Conservation (phyloP, 805 yeast genomes). For the Myxozyma mucilagina region DNA sequence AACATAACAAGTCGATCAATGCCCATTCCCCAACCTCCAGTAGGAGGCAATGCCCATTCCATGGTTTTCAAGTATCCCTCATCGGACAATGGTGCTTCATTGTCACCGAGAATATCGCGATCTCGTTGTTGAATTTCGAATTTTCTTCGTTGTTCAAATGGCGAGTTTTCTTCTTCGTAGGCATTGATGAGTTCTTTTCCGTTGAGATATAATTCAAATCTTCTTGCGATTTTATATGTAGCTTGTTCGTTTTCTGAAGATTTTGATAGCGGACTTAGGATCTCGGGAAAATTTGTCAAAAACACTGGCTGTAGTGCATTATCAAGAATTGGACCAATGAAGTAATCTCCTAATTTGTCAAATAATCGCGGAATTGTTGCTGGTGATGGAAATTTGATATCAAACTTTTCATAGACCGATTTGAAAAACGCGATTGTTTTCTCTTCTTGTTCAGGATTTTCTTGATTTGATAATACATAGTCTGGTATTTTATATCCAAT, state of each 20-base stretch:
- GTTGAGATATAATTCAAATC: slow-evolving; percentile 82
- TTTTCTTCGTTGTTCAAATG: slow-evolving; percentile 65
- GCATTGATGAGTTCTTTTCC: slow-evolving; percentile 88
- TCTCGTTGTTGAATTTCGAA: slow-evolving; percentile 59
- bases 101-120: slow-evolving; percentile 52
- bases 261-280: slow-evolving; percentile 86
- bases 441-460: slow-evolving; percentile 29
- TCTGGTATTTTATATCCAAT: slow-evolving; percentile 55
- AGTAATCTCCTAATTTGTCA: slow-evolving; percentile 61
- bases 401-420: slow-evolving; percentile 45
- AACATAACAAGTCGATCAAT: slow-evolving; percentile 86
- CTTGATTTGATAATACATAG: slow-evolving; percentile 38
- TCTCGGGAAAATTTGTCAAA: slow-evolving; percentile 78
- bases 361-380: slow-evolving; percentile 57
- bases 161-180: slow-evolving; percentile 94
- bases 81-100: slow-evolving; percentile 71
- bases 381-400: slow-evolving; percentile 39
- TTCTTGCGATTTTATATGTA: slow-evolving; percentile 51
- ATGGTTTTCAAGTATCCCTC: slow-evolving; percentile 66
- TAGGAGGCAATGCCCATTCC: slow-evolving; percentile 96
- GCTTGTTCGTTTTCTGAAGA: slow-evolving; percentile 42
- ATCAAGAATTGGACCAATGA: slow-evolving; percentile 63
- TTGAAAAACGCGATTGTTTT: slow-evolving; percentile 41
- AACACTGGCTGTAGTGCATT: slow-evolving; percentile 57
- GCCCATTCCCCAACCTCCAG: slow-evolving; percentile 98